Percentiles rank a stretch among this genome's conserved stretches.
These are phyloP conservation scores for Penicillium sclerotigenum DNA, from an alignment of 2,329 filamentous ascomycete genomes.

Conservation along the genomic window DNA sequence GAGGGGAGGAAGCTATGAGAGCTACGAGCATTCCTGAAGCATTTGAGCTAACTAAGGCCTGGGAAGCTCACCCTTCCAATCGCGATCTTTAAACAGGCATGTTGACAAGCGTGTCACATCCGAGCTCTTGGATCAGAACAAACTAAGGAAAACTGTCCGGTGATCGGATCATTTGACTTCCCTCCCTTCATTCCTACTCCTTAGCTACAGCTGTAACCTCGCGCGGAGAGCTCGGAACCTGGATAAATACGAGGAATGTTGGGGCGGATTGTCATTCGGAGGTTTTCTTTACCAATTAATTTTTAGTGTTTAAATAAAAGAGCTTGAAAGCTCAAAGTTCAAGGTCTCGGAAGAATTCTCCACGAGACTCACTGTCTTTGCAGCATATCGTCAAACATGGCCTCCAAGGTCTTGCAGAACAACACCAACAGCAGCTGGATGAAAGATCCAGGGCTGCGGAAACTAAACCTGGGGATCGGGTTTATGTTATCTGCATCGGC, in stretches of 20 bases:
- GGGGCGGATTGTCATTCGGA: constrained; percentile 3
- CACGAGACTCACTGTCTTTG: background rate
- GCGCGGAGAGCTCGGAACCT: constrained; percentile 1
- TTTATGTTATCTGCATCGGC: constrained; percentile 26
- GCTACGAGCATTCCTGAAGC: constrained; percentile 6
- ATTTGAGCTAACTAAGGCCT: background rate
- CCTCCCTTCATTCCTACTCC: constrained; percentile 10
- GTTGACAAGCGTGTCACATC: constrained; percentile 2
- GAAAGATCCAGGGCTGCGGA: constrained; percentile 17
- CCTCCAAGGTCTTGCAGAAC: constrained; percentile 8
- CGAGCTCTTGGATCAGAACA: background rate
- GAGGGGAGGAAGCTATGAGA: constrained; percentile 9
- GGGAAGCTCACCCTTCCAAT: constrained; percentile 4
- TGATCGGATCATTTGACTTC: constrained; percentile 11
- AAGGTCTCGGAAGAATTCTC: background rate
- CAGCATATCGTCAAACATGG: constrained; percentile 1
- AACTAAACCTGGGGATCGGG: constrained; percentile 21
- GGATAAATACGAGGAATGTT: constrained; percentile 5
- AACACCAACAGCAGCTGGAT: constrained; percentile 10
- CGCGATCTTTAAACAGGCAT: constrained; percentile 3
- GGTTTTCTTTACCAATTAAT: constrained; percentile 6
- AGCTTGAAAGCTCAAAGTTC: constrained; percentile 7
- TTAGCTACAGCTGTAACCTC: constrained; percentile 12
- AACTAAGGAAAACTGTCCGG: constrained; percentile 5
- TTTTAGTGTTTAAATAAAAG: constrained; percentile 8